Evolutionary conservation across 2,329 filamentous ascomycete genomes (phyloP).

Genomic region (Ophiosphaerella narmari): DNA sequence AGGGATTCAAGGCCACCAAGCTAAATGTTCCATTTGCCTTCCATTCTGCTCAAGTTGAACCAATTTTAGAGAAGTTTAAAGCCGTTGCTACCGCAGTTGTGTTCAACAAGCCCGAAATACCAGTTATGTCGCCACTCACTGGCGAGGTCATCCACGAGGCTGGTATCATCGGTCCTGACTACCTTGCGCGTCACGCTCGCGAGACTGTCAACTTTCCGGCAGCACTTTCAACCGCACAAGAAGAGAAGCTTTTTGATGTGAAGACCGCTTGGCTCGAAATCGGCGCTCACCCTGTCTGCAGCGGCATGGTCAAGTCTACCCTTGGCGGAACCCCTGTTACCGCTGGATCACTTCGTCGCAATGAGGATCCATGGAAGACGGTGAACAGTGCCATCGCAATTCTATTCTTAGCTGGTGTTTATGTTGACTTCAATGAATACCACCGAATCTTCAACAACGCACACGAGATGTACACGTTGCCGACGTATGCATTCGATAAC

Average conservation of each 20-base stretch:
- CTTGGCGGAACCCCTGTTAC: conserved; percentile 60
- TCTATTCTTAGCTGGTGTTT: conserved; percentile 65
- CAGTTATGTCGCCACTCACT: conserved; percentile 70
- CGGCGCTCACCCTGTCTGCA: conserved; percentile 73
- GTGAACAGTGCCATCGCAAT: conserved; percentile 62
- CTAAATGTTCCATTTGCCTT: conserved; percentile 71
- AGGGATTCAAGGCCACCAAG: conserved; percentile 64
- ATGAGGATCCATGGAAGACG: conserved; percentile 68
- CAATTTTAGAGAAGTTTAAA: conserved; percentile 66
- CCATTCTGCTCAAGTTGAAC: conserved; percentile 68
- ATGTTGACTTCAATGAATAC: conserved; percentile 73
- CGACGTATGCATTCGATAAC: conserved; percentile 69
- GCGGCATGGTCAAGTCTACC: conserved; percentile 69
- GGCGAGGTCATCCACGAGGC: conserved; percentile 64
- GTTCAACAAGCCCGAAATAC: conserved; percentile 63
- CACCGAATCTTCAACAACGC: conserved; percentile 64
- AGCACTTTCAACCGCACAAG: conserved; percentile 63
- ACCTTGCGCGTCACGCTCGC: conserved; percentile 68
- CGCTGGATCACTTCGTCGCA: conserved; percentile 65
- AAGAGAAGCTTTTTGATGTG: conserved; percentile 64
- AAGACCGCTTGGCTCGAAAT: conserved; percentile 74
- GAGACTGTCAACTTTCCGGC: conserved; percentile 72
- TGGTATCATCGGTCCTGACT: conserved; percentile 62
- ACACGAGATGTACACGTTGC: conserved; percentile 66
- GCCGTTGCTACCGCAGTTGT: conserved; percentile 57